These are phyloP conservation scores for Cucumis variabilis DNA, from an alignment of 331 rosid species.

Conservation along the genomic window DNA sequence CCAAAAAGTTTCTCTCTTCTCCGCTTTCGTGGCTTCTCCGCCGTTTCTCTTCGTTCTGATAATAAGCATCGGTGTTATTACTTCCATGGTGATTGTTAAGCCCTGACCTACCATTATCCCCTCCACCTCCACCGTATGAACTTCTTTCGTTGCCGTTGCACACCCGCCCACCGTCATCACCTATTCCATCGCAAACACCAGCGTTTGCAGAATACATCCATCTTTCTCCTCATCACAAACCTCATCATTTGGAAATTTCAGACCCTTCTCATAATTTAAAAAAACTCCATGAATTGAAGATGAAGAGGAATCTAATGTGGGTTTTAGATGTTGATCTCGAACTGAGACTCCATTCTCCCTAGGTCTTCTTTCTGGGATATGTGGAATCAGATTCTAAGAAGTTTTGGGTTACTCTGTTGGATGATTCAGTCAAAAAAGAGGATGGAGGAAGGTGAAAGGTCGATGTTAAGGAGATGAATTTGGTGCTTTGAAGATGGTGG, in stretches of 20 bases:
- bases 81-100: conserved; percentile 55
- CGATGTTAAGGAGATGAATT: conserved; percentile 38
- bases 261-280: conserved; percentile 56
- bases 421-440: not conserved
- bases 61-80: conserved; percentile 61
- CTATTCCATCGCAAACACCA: conserved; percentile 56
- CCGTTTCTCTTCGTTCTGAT: too few species aligned
- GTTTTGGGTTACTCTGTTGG: conserved; percentile 38
- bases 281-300: conserved; percentile 45
- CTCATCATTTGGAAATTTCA: conserved; percentile 34
- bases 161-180: conserved; percentile 57
- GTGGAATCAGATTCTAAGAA: conserved; percentile 41
- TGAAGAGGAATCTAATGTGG: conserved; percentile 25
- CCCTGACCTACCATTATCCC: conserved; percentile 38
- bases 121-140: conserved; percentile 53
- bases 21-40: too few species aligned
- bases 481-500: conserved; percentile 52
- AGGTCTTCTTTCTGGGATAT: conserved; percentile 40
- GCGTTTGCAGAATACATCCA: conserved; percentile 49
- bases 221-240: conserved; percentile 33
- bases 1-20: too few species aligned
- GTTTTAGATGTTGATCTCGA: conserved; percentile 30
- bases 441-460: conserved; percentile 28
- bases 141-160: conserved; percentile 45
- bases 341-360: conserved; percentile 35